These are phyloP conservation scores for Tremellales sp. DNA, from an alignment of 1,284 basidiomycete genomes.

Conservation along the genomic window DNA sequence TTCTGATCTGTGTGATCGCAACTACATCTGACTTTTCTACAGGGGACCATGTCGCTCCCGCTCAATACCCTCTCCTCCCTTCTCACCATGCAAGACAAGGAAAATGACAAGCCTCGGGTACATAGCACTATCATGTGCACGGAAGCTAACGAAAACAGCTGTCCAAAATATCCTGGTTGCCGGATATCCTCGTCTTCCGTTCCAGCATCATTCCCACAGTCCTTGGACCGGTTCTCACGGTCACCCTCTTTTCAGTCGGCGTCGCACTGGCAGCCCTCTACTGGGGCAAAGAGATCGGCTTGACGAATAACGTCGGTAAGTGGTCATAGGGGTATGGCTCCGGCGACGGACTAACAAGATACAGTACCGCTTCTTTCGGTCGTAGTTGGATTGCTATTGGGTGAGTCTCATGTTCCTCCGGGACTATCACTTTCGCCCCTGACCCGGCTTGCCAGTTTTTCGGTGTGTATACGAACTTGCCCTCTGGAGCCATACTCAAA, in stretches of 20 bases:
- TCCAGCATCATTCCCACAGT: conserved; percentile 56
- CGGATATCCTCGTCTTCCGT: conserved; percentile 72
- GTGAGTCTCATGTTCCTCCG: conserved; percentile 15
- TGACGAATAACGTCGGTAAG: conserved; percentile 47
- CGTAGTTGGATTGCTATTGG: conserved; percentile 61
- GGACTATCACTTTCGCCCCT: not conserved
- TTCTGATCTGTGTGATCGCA: no score
- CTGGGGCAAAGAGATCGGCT: conserved; percentile 37
- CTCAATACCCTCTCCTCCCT: conserved; percentile 34
- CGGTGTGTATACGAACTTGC: conserved; percentile 12
- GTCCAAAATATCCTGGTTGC: conserved; percentile 77
- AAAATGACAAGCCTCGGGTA: conserved; percentile 43
- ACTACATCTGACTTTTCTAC: not conserved
- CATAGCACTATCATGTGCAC: conserved; percentile 4
- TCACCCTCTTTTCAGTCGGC: conserved; percentile 65
- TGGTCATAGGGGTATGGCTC: conserved; percentile 2
- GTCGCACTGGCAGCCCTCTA: conserved; percentile 40
- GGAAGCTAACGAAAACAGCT: conserved; percentile 13
- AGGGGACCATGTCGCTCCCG: conserved; percentile 18
- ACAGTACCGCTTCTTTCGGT: conserved; percentile 75
- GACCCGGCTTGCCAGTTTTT: conserved; percentile 12
- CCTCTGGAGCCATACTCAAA: conserved; percentile 63
- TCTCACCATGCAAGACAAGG: conserved; percentile 37
- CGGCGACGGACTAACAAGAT: not conserved
- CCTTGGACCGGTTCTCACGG: conserved; percentile 65